Percentiles rank a stretch among this genome's conserved stretches.
Evolutionary conservation across 495 filamentous ascomycete genomes (phyloP).

Genomic region (Penicillium manginii): DNA sequence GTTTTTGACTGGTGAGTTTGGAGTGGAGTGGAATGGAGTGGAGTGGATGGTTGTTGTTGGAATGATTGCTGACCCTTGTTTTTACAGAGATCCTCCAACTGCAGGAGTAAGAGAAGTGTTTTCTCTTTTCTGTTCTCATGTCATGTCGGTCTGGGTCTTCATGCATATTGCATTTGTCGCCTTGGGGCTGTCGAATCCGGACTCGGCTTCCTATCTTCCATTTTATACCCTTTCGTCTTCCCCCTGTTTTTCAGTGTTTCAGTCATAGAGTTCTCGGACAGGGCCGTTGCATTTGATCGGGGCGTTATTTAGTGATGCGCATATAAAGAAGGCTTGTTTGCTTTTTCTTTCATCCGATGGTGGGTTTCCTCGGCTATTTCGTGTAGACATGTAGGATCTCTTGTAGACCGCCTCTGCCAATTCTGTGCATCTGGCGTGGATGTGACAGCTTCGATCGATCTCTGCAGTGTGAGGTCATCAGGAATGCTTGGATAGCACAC

Average conservation of each 20-base stretch:
- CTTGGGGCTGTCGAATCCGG: not conserved
- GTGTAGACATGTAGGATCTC: no score
- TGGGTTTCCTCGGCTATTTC: no score
- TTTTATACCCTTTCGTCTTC: constrained; percentile 20
- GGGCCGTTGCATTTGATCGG: constrained; percentile 14
- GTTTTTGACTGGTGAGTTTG: constrained; percentile 70
- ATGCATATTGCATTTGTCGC: not conserved
- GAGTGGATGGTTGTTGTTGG: no score
- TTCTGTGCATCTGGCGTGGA: no score
- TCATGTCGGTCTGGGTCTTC: not conserved
- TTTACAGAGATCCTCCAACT: constrained; percentile 44
- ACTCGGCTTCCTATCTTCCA: constrained; percentile 7
- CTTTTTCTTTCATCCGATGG: no score
- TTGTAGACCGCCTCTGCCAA: no score
- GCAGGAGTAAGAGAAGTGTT: constrained; percentile 38
- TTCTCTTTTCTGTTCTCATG: not conserved
- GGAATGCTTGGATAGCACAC: no score
- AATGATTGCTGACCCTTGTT: not conserved
- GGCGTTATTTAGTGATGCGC: constrained; percentile 10
- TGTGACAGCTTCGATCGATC: not conserved
- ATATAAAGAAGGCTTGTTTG: no score
- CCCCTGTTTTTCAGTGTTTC: constrained; percentile 12
- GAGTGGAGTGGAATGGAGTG: no score
- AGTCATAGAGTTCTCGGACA: constrained; percentile 20
- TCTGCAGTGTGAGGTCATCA: not conserved